Evolutionary conservation across 768 basidiomycete species (phyloP).

Genomic region (Mycena pura): DNA sequence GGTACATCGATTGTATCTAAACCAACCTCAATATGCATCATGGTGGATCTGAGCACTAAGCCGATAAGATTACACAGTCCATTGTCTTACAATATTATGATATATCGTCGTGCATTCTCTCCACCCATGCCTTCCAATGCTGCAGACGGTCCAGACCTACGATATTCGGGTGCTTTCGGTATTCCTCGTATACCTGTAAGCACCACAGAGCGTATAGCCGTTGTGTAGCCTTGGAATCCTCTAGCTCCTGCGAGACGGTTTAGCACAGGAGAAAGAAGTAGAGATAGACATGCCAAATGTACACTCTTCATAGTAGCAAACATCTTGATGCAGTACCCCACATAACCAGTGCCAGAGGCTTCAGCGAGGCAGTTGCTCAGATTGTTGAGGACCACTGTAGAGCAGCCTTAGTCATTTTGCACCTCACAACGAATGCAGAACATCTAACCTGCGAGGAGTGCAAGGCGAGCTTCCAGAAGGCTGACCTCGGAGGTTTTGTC

Average conservation of each 20-base stretch:
- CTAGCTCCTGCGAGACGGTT: constrained; percentile 6
- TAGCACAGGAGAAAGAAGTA: neutral
- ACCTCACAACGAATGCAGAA: constrained; percentile 10
- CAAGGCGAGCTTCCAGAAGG: constrained; percentile 40
- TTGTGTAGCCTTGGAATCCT: neutral
- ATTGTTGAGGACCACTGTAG: constrained; percentile 54
- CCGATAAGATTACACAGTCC: no score
- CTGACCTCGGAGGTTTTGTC: constrained; percentile 37
- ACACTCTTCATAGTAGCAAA: constrained; percentile 60
- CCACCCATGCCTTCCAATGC: constrained; percentile 1
- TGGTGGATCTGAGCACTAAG: no score
- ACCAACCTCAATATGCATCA: constrained; percentile 4
- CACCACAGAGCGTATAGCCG: constrained; percentile 13
- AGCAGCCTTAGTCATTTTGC: constrained; percentile 6
- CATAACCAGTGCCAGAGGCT: constrained; percentile 35
- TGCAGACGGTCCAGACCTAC: neutral
- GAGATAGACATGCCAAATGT: constrained; percentile 43
- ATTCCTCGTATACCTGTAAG: neutral
- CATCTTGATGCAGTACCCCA: constrained; percentile 51
- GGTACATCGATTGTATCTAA: constrained; percentile 16
- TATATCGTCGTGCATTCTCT: neutral
- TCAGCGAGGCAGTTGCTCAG: constrained; percentile 44
- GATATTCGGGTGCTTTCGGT: neutral
- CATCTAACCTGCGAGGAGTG: constrained; percentile 13
- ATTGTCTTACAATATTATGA: neutral